Base-by-base conservation (phyloP, 768 basidiomycete species). In the Boletales sp. region DNA sequence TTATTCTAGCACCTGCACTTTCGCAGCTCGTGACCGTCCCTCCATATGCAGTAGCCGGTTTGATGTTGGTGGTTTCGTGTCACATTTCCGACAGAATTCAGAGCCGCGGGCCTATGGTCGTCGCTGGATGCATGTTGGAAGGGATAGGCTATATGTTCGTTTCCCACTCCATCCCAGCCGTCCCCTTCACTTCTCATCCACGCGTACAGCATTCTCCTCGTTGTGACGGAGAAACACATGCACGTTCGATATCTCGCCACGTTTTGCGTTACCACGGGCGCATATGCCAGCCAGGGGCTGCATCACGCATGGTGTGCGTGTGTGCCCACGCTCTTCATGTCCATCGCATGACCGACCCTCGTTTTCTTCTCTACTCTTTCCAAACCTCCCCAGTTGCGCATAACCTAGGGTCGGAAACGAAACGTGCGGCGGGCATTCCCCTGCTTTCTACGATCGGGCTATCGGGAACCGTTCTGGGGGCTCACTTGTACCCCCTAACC, bases 1-100 rank as follows among this genome's bases (percentile, higher is more conserved):
- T 50, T 45, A 27, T 27, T 18, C 12, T 45, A 77, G 76, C 72
- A 14, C 59, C 70, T 43, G 78, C 76, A 4, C 51, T 74, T 39
- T 72, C 74, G 0, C 78, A 81, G 53, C 61, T 81, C 2, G 69
- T 79, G 56, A 78, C 78, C 6, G 79, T 81, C 12, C 77, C 80
- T 8, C 80, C 80, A 9, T 81, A 82, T 53, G 75, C 75, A 6
- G 69, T 71, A 6, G 72, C 72, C 2, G 63, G 74, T 8, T 45
- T 69, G 11, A 61, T 77, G 29, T 56, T 78, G 11, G 52, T 73
- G 43, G 21, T 59, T 13, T 45, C 63, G 9, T 73, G 71, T 1
- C 78, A 72, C 51, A 51, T 51, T n/a, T 77, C 80, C 6, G 76
- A 79, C 54, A 65, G 72, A 51, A 63, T 74, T 2, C 72, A 74